Evolutionary conservation across 2,329 filamentous ascomycete species (phyloP), one percentile per base, ranked within the genome.

Genomic region (Nemania sp.): DNA sequence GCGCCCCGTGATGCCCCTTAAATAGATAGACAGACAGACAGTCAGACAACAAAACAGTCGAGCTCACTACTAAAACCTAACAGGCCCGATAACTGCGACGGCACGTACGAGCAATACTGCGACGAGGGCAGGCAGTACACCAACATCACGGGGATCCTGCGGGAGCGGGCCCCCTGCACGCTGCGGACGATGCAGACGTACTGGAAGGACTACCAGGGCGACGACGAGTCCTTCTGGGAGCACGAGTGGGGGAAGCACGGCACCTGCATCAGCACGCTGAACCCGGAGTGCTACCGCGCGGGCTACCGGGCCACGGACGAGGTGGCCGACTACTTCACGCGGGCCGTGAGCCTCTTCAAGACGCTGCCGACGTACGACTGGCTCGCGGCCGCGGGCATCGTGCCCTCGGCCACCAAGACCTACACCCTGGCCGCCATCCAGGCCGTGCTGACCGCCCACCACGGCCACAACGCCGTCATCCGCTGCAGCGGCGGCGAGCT

Each of bases 171-270:
- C 75, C 80, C 9, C 78, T 81, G 29, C 81, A 82, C 63, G 58
- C 77, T 92, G 2, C 75, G 77, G 3, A 88, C 87, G 72, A 92
- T 92, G 89, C 76, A 83, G 54, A 83, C 76, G 4, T 90, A 88
- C 76, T 92, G 89, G 90, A 87, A 90, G 72, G 86, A 88, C 70
- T 84, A 87, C 74, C 71, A 81, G 37, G 87, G 88, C 60, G 75
- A 87, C 48, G 84, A 89, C 65, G 83, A 88, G 67, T 76, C 76
- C 15, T 85, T 92, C 66, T 92, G 89, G 89, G 78, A 88, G 72
- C 88, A 91, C 73, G 89, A 92, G 74, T 92, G 86, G 84, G 79
- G 80, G 67, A 92, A 91, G 74, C 90, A 92, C 72, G 90, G 90
- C 59, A 83, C 80, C 13, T 92, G 89, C 76, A 84, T 91, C 67